A percentile compares a stretch with the other conserved stretches of the same genome.
phyloP scores from a whole-genome alignment of 805 yeast genomes.

The Yarrowia sp. region DNA sequence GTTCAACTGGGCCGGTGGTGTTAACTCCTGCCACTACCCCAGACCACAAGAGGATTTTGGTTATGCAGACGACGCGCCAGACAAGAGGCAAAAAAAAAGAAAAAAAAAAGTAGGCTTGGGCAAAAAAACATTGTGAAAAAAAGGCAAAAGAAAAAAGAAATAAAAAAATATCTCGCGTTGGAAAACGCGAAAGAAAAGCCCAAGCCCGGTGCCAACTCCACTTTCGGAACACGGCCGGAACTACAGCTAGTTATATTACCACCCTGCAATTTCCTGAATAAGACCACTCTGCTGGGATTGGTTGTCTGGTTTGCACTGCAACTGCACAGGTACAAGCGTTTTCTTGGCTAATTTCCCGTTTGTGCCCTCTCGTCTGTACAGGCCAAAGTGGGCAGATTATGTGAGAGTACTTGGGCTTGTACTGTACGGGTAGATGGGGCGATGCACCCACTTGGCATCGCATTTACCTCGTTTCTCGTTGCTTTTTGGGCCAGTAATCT shows the following conservation, averaged over 20 bases:
- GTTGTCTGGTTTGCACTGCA: neutral
- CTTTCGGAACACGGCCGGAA: neutral
- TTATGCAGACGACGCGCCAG: too few species aligned
- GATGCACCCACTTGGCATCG: constrained; percentile 15
- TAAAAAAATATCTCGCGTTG: neutral
- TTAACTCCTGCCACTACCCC: neutral
- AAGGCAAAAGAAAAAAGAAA: neutral
- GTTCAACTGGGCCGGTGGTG: neutral
- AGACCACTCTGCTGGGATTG: too few species aligned
- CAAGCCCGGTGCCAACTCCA: neutral
- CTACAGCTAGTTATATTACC: neutral
- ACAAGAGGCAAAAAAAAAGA: neutral
- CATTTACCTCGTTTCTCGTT: neutral
- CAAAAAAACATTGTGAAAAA: neutral
- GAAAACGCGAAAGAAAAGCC: too few species aligned
- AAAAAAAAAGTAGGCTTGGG: neutral
- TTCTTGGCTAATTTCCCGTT: constrained; percentile 17
- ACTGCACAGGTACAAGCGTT: constrained; percentile 11
- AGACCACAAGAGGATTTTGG: neutral
- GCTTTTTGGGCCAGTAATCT: neutral
- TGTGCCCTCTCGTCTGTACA: neutral
- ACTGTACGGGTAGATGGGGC: constrained; percentile 19
- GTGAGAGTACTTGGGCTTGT: neutral
- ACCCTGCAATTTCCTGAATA: neutral
- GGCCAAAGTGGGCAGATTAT: constrained; percentile 23